phyloP scores from a whole-genome alignment of 2,329 filamentous ascomycete genomes.

The Westerdykella sp. region DNA sequence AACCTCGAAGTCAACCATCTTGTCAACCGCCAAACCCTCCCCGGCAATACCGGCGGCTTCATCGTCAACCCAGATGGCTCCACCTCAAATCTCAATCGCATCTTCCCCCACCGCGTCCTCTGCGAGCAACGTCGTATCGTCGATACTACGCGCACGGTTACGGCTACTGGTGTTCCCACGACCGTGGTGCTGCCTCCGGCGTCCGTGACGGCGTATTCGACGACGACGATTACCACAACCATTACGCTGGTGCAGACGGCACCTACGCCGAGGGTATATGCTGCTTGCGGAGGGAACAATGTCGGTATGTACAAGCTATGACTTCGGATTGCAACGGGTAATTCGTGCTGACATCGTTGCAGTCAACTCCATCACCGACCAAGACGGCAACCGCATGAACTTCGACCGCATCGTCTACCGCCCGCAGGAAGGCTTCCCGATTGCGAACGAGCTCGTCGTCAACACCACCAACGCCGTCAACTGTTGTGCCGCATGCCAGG shows the following conservation, averaged over 20 bases:
- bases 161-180: constrained; percentile 10
- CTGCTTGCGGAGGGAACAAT: constrained; percentile 20
- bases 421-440: constrained; percentile 14
- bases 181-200: constrained; percentile 7
- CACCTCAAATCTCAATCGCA: constrained; percentile 7
- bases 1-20: constrained; percentile 3
- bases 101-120: constrained; percentile 11
- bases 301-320: constrained; percentile 12
- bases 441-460: constrained; percentile 16
- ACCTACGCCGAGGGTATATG: constrained; percentile 15
- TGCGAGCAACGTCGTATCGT: constrained; percentile 10
- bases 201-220: constrained; percentile 12
- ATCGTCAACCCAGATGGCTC: constrained; percentile 11
- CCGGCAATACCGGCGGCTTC: constrained; percentile 14
- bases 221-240: constrained; percentile 13
- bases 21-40: constrained; percentile 15
- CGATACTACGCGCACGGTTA: constrained; percentile 9
- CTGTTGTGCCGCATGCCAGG: constrained; percentile 26
- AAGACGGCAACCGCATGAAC: constrained; percentile 9
- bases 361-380: constrained; percentile 18
- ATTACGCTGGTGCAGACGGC: constrained; percentile 9
- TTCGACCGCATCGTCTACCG: constrained; percentile 21
- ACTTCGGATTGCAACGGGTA: background rate
- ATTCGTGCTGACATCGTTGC: background rate
- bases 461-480: constrained; percentile 7